phyloP scores from a whole-genome alignment of 106 monocot genomes.

The Dendrobium nobile region DNA sequence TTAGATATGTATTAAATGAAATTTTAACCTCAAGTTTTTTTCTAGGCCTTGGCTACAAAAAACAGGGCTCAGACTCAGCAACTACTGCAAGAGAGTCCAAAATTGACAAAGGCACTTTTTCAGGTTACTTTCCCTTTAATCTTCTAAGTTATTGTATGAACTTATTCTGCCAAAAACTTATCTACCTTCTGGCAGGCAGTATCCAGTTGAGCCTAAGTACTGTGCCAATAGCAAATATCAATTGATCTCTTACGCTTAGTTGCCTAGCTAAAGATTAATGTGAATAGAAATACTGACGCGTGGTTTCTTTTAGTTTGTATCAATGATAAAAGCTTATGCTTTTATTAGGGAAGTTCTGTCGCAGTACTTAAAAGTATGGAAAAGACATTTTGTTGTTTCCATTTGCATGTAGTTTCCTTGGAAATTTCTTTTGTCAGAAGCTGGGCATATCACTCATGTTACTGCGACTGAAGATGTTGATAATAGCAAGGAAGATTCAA shows the following conservation, averaged over 20 bases:
- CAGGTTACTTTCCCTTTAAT: constrained; percentile 44
- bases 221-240: background rate
- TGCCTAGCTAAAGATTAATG: background rate
- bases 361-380: background rate
- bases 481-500: background rate
- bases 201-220: background rate
- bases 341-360: background rate
- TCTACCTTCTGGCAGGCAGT: background rate
- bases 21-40: background rate
- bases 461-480: background rate
- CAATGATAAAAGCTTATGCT: background rate
- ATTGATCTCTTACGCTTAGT: background rate
- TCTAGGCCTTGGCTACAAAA: constrained; percentile 55
- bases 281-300: background rate
- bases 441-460: background rate
- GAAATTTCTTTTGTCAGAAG: background rate
- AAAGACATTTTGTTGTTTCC: background rate
- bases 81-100: constrained; percentile 46
- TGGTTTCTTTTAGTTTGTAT: background rate
- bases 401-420: background rate
- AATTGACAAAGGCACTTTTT: constrained; percentile 75
- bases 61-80: constrained; percentile 43
- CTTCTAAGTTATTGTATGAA: background rate
- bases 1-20: background rate
- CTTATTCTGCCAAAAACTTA: background rate